phyloP scores from a whole-genome alignment of 768 basidiomycete genomes.

The Psilocybe cubensis region DNA sequence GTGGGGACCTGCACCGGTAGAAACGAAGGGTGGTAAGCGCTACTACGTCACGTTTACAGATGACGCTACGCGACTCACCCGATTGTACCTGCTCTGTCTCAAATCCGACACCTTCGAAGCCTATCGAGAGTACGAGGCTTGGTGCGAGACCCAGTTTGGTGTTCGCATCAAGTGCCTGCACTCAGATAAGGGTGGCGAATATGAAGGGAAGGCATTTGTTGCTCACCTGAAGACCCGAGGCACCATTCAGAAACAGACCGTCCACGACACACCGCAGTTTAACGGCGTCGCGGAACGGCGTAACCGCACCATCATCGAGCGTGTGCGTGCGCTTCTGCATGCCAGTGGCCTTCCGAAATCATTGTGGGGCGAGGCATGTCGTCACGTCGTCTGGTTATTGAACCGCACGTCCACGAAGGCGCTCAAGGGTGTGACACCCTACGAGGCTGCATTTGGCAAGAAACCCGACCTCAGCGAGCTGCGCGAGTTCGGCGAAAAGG shows the following conservation, averaged over 20 bases:
- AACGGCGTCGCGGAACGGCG: constrained; percentile 42
- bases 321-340: constrained; percentile 33
- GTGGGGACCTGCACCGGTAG: constrained; percentile 36
- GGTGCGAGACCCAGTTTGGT: constrained; percentile 29
- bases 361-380: constrained; percentile 41
- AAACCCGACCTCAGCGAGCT: constrained; percentile 33
- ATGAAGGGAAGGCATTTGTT: constrained; percentile 30
- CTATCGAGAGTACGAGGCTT: constrained; percentile 31
- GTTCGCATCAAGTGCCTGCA: constrained; percentile 30
- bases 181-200: constrained; percentile 43
- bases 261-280: too few species aligned
- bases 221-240: constrained; percentile 32
- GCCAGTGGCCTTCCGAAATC: too few species aligned
- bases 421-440: constrained; percentile 24
- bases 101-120: constrained; percentile 27
- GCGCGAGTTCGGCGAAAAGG: constrained; percentile 34
- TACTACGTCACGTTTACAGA: constrained; percentile 38
- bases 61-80: constrained; percentile 14
- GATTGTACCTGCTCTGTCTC: constrained; percentile 20
- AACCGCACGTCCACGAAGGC: constrained; percentile 33
- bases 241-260: constrained; percentile 32
- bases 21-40: constrained; percentile 13
- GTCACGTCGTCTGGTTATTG: constrained; percentile 33
- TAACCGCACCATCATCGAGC: constrained; percentile 35
- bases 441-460: constrained; percentile 18